Conservation (phyloP, 108 stramenopile species). For the Nannochloropsis gaditana region DNA sequence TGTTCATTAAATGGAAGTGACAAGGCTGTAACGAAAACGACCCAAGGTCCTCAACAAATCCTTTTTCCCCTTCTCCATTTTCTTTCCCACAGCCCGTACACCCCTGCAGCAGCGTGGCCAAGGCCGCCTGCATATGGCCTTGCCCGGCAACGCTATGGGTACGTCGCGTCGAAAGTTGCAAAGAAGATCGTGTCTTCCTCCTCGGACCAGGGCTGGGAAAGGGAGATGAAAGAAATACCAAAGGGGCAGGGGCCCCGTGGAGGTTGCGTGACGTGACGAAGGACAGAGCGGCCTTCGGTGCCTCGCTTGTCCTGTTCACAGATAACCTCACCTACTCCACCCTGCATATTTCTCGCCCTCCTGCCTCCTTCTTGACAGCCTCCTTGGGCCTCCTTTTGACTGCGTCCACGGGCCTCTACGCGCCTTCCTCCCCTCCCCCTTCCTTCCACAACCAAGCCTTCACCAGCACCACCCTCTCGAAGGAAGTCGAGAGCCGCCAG, state of each 20-base stretch:
- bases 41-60: background rate
- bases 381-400: constrained; percentile 11
- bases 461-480: background rate
- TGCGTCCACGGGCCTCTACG: background rate
- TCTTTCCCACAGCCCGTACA: background rate
- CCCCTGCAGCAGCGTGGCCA: background rate
- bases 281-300: background rate
- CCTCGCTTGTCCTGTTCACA: background rate
- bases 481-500: constrained; percentile 23
- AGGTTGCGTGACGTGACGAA: background rate
- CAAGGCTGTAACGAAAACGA: background rate
- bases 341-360: background rate
- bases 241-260: background rate
- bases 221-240: background rate
- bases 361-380: background rate
- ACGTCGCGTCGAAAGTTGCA: background rate
- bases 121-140: constrained; percentile 1
- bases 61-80: background rate
- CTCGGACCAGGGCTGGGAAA: too few species aligned
- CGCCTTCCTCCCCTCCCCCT: background rate
- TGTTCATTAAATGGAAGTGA: background rate
- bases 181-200: too few species aligned
- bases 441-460: background rate
- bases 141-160: background rate
- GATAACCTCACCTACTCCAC: background rate